Base-by-base conservation (phyloP, 495 filamentous ascomycete species). In the Chaetomidium leptoderma region DNA sequence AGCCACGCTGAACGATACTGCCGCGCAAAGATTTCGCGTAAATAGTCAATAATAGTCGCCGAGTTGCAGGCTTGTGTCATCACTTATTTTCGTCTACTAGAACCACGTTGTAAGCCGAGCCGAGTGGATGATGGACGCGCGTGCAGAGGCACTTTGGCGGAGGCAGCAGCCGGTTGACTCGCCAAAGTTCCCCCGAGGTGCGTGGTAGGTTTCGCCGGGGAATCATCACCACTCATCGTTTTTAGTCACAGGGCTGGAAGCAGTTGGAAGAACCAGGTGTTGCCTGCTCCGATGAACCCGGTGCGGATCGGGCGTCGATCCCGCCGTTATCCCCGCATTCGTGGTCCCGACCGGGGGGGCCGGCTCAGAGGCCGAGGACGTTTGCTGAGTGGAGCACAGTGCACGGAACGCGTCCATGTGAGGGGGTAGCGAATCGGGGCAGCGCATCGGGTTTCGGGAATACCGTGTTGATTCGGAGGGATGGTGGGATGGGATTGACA, bases 1-100 rank as follows among this genome's bases (percentile, higher is more conserved):
- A 37, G 47, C 33, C 33, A 27, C 32, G 47, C 30, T 51, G 47
- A 51, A 10, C 11, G 47, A 51, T 37, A 19, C 24, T 35, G 47
- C 29, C 30, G 32, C 30, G 48, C 17, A n/a, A 29, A 6, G 7
- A 6, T 29, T 47, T 30, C 4, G 11, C 44, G 4, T 29, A 13
- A 10, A n/a, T n/a, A n/a, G n/a, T n/a, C 35, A 6, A n/a, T 48
- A 35, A 24, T 24, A 21, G 21, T 26, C 8, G 37, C 17, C 2
- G 9, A 21, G 44, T 19, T 35, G 32, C 0, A 16, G 39, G 35
- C 27, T n/a, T 13, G 26, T 33, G 37, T 43, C 50, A 29, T 42
- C 19, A 24, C 36, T 37, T 37, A 39, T 17, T n/a, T n/a, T n/a
- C 32, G 21, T 4, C 21, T 2, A 21, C 33, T 35, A 19, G 16